phyloP scores from a whole-genome alignment of 1,139 yeast genomes.

The Barnettozyma hawaiiensis region DNA sequence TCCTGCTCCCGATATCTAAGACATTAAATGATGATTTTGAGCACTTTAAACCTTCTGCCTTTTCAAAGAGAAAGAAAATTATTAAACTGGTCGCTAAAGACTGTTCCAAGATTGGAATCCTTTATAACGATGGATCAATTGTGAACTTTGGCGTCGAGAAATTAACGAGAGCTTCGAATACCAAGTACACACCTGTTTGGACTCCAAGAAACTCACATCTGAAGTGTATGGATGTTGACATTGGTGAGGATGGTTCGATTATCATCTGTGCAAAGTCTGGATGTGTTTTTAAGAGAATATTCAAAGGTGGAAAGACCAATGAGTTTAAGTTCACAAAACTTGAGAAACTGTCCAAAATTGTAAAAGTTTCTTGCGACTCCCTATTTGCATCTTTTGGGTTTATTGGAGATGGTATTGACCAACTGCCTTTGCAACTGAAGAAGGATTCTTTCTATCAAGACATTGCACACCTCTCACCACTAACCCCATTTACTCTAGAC shows the following conservation, averaged over 20 bases:
- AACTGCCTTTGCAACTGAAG: conserved; percentile 44
- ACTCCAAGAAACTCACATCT: conserved; percentile 47
- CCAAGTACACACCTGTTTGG: conserved; percentile 45
- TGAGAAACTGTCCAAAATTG: conserved; percentile 47
- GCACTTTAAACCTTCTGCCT: conserved; percentile 44
- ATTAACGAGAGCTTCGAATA: conserved; percentile 25
- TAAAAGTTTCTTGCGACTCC: conserved; percentile 60
- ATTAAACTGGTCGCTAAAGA: conserved; percentile 32
- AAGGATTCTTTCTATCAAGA: conserved; percentile 43
- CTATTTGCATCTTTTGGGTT: conserved; percentile 64
- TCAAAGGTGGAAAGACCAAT: conserved; percentile 28
- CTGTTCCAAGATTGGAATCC: conserved; percentile 34
- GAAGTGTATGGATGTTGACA: conserved; percentile 56
- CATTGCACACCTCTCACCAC: conserved; percentile 45
- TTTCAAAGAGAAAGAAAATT: conserved; percentile 36
- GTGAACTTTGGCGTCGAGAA: conserved; percentile 34
- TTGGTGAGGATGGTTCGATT: conserved; percentile 64
- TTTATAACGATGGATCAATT: conserved; percentile 50
- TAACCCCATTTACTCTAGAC: conserved; percentile 24
- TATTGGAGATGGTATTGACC: conserved; percentile 57
- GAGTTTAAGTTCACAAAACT: conserved; percentile 51
- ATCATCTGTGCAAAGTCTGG: conserved; percentile 67
- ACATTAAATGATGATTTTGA: conserved; percentile 42
- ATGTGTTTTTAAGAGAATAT: conserved; percentile 45
- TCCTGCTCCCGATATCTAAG: conserved; percentile 34